Percentiles rank a stretch among this genome's conserved stretches.
Evolutionary conservation across 2,329 filamentous ascomycete species (phyloP).

Genomic region (Cercospora beticola): DNA sequence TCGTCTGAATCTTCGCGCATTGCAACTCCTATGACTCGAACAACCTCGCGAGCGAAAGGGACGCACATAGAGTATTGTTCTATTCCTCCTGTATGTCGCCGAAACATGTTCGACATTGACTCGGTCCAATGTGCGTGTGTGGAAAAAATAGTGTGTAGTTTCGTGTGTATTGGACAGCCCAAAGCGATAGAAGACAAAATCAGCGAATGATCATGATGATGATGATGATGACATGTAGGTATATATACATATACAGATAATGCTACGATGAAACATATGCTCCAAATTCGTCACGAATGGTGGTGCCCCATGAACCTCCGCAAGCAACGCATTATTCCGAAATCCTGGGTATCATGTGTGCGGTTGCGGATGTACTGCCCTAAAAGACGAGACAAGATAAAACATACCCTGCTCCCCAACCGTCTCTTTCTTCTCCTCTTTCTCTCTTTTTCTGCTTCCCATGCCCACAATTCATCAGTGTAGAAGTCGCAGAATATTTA

Average conservation of each 20-base stretch:
- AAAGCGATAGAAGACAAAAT: neutral
- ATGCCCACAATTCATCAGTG: neutral
- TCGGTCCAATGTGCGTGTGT: too few species aligned
- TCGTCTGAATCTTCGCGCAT: too few species aligned
- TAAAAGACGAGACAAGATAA: neutral
- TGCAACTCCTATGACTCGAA: too few species aligned
- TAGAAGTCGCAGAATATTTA: neutral
- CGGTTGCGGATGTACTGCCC: neutral
- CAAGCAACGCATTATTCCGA: neutral
- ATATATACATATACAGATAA: neutral
- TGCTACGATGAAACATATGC: neutral
- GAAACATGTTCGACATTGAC: too few species aligned
- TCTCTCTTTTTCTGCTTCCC: neutral
- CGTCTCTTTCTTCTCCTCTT: neutral
- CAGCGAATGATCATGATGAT: neutral
- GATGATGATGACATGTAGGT: neutral
- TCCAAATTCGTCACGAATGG: neutral
- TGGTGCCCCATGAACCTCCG: neutral
- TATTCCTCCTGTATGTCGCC: too few species aligned
- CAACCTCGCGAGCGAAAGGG: too few species aligned
- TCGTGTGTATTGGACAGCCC: neutral
- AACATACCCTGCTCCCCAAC: neutral
- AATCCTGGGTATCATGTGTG: neutral
- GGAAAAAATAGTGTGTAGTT: too few species aligned
- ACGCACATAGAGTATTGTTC: too few species aligned